These are phyloP conservation scores for Skeletonema costatum DNA, from an alignment of 108 stramenopile genomes.

Conservation along the genomic window DNA sequence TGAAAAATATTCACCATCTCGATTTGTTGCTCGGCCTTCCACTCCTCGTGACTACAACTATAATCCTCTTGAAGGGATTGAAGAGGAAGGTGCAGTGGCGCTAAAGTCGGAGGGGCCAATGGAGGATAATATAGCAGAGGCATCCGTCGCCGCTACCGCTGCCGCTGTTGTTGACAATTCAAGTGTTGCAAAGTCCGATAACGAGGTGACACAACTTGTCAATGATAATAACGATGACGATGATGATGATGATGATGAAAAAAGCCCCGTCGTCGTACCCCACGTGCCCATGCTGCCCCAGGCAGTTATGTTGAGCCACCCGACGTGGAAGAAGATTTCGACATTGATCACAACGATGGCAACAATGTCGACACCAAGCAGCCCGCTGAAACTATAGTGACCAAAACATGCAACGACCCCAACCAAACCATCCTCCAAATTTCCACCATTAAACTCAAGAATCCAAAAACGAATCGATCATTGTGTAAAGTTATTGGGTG, in stretches of 20 bases:
- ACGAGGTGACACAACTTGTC: no score
- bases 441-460: neutral
- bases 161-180: no score
- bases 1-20: neutral
- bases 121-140: neutral
- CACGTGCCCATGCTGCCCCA: neutral
- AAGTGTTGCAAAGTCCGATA: no score
- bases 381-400: no score
- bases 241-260: neutral
- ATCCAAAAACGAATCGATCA: neutral
- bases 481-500: slow-evolving; percentile 21
- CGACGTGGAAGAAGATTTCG: neutral
- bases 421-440: neutral
- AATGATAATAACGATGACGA: neutral
- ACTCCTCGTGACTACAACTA: no score
- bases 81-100: no score
- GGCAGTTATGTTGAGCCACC: neutral
- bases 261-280: neutral
- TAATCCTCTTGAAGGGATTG: no score
- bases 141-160: no score
- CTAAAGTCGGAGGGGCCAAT: neutral
- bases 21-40: neutral
- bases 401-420: neutral
- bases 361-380: no score
- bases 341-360: neutral